Evolutionary conservation across 108 stramenopile species (phyloP), one percentile per base, ranked within the genome.

Genomic region (Stephanodiscus minutulus): DNA sequence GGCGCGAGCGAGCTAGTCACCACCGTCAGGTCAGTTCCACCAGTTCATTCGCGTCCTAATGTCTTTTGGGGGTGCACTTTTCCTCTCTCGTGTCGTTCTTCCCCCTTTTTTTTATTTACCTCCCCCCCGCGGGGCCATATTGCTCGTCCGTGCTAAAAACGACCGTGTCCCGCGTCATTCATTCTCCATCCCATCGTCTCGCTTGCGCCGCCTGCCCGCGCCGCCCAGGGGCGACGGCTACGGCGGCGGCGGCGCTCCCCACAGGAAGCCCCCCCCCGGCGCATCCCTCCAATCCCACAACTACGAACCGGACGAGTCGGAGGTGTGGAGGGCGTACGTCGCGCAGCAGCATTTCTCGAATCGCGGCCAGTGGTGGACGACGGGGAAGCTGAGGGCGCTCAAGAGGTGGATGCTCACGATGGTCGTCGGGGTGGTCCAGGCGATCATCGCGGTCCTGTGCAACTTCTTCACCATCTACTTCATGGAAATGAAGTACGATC

Each of bases 341-440:
- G 90, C 91, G 7, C 91, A 91, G 73, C 82, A 90, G 20, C 90
- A 96, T 57, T 90, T 90, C 74, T 61, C 66, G 17, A 96, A 96
- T 64, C 89, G 95, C 10, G 91, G 91, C 12, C 92, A 93, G 49
- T 93, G 95, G 95, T 96, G 95, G 95, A 96, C 95, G 10, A 92
- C 95, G 4, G 85, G 86, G 9, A 93, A 91, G 65, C 85, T 86
- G 47, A 77, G 89, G 6, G 75, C 91, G 22, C 47, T 96, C 7
- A 91, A 91, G 61, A 71, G 88, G 33, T 96, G 95, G 95, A 73
- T 83, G 39, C 58, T 96, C 52, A 96, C 95, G 24, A 80, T 96
- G 36, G 17, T 86, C 25, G 87, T 96, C 37, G 95, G 95, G 10
- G 88, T 93, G 48, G 68, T 87, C 10, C 91, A 93, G 66, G 95